A percentile compares a stretch with the other conserved stretches of the same genome.
Conservation (phyloP, 2,329 filamentous ascomycete species). For the Diplodia mutila region DNA sequence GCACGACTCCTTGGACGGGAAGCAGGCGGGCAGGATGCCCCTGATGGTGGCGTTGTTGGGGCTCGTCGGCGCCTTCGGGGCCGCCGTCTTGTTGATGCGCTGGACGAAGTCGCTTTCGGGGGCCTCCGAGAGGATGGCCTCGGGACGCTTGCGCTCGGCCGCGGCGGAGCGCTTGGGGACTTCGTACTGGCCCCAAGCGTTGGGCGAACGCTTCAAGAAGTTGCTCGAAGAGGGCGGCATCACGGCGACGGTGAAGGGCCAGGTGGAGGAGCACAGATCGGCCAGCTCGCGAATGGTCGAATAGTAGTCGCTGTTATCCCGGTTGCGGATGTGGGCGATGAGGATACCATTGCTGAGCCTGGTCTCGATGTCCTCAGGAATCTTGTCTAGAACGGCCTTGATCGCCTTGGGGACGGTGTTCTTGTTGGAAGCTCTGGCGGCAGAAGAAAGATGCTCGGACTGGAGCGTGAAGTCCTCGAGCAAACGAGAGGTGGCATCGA, state of each 20-base stretch:
- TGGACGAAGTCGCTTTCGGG: constrained; percentile 12
- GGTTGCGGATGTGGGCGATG: constrained; percentile 21
- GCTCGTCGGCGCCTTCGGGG: constrained; percentile 33
- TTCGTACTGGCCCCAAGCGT: constrained; percentile 42
- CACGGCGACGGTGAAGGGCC: constrained; percentile 42
- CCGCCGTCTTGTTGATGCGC: constrained; percentile 34
- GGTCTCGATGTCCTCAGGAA: constrained; percentile 18
- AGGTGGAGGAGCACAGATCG: constrained; percentile 24
- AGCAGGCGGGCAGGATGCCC: constrained; percentile 72
- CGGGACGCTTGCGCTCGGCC: constrained; percentile 6
- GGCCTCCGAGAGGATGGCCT: constrained; percentile 20
- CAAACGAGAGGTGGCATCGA: constrained; percentile 41
- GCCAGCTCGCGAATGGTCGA: constrained; percentile 19
- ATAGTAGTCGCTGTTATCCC: constrained; percentile 8
- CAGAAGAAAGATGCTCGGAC: constrained; percentile 31
- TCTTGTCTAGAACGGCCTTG: neutral
- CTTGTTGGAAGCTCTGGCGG: neutral
- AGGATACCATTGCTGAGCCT: constrained; percentile 13
- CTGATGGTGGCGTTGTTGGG: constrained; percentile 35
- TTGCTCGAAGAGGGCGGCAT: constrained; percentile 39
- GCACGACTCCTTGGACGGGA: constrained; percentile 71
- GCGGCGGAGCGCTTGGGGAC: constrained; percentile 22
- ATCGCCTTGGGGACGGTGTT: constrained; percentile 4
- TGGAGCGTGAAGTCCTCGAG: constrained; percentile 42
- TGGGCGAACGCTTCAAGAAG: constrained; percentile 38